Conservation (phyloP, 2,329 filamentous ascomycete species). For the Aspergillus viridinutans region DNA sequence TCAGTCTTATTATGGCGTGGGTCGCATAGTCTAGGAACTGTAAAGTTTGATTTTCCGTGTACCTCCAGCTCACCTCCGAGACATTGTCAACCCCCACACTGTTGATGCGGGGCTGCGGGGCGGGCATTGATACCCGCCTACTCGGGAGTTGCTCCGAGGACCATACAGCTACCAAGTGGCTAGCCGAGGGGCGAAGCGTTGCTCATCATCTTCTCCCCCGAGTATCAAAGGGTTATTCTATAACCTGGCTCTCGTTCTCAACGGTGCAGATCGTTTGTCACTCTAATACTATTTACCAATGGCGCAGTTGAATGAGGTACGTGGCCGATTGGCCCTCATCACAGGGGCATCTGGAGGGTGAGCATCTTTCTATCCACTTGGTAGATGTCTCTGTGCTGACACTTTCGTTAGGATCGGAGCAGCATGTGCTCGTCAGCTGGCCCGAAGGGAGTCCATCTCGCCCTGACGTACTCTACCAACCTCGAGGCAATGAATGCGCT, state of each 20-base stretch:
- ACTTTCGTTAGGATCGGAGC: slow-evolving; percentile 52
- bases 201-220: background rate
- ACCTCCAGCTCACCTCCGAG: background rate
- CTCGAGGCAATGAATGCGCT: slow-evolving; percentile 45
- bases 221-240: background rate
- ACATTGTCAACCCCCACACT: background rate
- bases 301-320: slow-evolving; percentile 43
- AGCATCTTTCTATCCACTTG: slow-evolving; percentile 11
- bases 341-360: slow-evolving; percentile 61
- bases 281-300: slow-evolving; percentile 4
- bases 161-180: slow-evolving; percentile 2
- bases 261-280: background rate
- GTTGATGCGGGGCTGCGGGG: slow-evolving; percentile 22
- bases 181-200: background rate
- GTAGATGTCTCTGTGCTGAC: slow-evolving; percentile 4
- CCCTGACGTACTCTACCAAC: slow-evolving; percentile 57
- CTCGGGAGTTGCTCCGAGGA: slow-evolving; percentile 23
- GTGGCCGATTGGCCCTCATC: slow-evolving; percentile 54
- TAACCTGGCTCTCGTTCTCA: background rate
- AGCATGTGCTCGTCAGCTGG: slow-evolving; percentile 56
- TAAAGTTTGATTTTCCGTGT: background rate
- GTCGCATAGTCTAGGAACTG: background rate
- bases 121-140: slow-evolving; percentile 15
- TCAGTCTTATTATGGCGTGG: background rate
- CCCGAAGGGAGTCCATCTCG: slow-evolving; percentile 50